phyloP scores from a whole-genome alignment of 805 yeast species.

The Myxozyma lipomycoides region DNA sequence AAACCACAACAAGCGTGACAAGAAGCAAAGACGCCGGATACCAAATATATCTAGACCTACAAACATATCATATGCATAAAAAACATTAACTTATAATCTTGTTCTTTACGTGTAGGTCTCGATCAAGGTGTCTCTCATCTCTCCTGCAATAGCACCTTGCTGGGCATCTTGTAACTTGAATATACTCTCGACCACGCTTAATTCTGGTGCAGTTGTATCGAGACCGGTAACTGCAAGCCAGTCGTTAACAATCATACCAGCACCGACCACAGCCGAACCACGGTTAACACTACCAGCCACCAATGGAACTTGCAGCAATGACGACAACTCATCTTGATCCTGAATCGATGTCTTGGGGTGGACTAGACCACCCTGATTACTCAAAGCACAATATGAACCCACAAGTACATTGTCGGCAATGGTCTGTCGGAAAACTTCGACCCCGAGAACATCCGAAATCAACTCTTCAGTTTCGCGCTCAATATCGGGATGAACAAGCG shows the following conservation, averaged over 20 bases:
- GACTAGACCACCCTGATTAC: constrained; percentile 97
- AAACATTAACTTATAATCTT: not conserved
- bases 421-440: constrained; percentile 98
- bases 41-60: not conserved
- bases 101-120: constrained; percentile 71
- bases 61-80: not conserved
- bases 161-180: constrained; percentile 89
- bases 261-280: constrained; percentile 97
- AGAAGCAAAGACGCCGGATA: not conserved
- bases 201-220: constrained; percentile 98
- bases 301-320: constrained; percentile 91
- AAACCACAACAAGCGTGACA: no score
- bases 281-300: constrained; percentile 99
- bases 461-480: constrained; percentile 99
- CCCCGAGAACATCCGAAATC: constrained; percentile 96
- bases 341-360: constrained; percentile 97
- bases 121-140: constrained; percentile 85
- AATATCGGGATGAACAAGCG: constrained; percentile 97
- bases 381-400: constrained; percentile 90
- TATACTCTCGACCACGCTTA: constrained; percentile 93
- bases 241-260: constrained; percentile 98
- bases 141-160: constrained; percentile 78
- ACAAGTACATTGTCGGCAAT: constrained; percentile 97
- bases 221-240: constrained; percentile 96
- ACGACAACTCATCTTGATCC: constrained; percentile 96